phyloP scores from a whole-genome alignment of 768 basidiomycete genomes.

The Amanita exitialis region DNA sequence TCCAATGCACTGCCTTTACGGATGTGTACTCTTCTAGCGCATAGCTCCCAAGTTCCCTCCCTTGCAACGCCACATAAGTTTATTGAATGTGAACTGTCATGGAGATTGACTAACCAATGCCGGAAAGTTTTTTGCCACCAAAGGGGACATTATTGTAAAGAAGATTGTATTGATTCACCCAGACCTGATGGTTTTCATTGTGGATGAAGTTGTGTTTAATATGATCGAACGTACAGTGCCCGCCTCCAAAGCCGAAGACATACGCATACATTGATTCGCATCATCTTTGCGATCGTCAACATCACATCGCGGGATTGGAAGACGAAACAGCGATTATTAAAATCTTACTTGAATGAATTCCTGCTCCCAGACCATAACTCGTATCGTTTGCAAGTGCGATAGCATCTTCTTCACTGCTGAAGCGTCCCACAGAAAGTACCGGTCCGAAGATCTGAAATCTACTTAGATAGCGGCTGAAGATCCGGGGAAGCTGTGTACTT shows the following conservation, averaged over 20 bases:
- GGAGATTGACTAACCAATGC: constrained; percentile 47
- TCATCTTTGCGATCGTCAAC: constrained; percentile 37
- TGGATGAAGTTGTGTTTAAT: constrained; percentile 6
- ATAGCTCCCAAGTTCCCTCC: constrained; percentile 80
- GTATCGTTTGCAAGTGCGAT: constrained; percentile 81
- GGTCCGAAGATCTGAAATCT: constrained; percentile 81
- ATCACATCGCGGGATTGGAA: constrained; percentile 1
- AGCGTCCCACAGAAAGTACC: constrained; percentile 74
- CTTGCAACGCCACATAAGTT: constrained; percentile 25
- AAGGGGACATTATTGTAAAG: constrained; percentile 88
- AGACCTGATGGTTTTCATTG: constrained; percentile 40
- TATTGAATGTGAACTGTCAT: background rate
- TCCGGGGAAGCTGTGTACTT: constrained; percentile 28
- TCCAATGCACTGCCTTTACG: constrained; percentile 80
- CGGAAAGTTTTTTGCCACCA: constrained; percentile 91
- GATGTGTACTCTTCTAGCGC: constrained; percentile 81
- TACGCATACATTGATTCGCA: constrained; percentile 82
- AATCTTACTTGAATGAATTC: constrained; percentile 71
- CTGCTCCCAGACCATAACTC: constrained; percentile 86
- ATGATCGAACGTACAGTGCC: constrained; percentile 56
- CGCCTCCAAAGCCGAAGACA: constrained; percentile 77
- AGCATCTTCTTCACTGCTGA: constrained; percentile 83
- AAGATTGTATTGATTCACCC: constrained; percentile 87
- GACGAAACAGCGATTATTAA: constrained; percentile 4
- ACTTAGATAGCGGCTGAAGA: background rate